Evolutionary conservation across 345 rosid species (phyloP).

Genomic region (Eucalyptus decipiens): DNA sequence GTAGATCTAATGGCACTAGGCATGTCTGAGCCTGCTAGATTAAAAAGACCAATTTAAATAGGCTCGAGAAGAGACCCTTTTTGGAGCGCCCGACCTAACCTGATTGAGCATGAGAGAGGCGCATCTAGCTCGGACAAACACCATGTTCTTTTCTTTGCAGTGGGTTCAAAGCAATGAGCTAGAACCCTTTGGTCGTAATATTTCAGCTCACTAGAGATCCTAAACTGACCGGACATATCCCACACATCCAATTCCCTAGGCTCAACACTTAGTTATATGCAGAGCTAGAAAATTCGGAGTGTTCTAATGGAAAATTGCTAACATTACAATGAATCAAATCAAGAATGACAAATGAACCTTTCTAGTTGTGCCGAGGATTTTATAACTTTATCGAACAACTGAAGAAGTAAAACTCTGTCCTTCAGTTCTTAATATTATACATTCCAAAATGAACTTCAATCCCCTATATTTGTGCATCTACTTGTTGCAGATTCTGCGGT

Average conservation of each 20-base stretch:
- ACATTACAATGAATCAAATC: background rate
- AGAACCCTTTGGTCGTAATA: too few relatives aligned
- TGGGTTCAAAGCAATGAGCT: too few relatives aligned
- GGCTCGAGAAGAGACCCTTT: background rate
- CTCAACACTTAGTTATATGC: background rate
- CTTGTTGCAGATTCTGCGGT: too few relatives aligned
- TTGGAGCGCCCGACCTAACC: background rate
- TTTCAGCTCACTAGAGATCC: background rate
- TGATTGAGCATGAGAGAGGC: background rate
- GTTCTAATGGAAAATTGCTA: background rate
- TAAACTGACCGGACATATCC: background rate
- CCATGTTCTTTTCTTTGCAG: too few relatives aligned
- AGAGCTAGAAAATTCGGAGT: background rate
- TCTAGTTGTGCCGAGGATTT: too few relatives aligned
- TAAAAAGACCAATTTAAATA: background rate
- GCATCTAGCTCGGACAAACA: too few relatives aligned
- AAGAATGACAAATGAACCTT: background rate
- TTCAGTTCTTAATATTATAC: too few relatives aligned
- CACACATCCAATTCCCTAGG: background rate
- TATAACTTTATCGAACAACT: too few relatives aligned
- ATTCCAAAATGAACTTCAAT: too few relatives aligned
- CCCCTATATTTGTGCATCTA: too few relatives aligned
- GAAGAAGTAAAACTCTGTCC: too few relatives aligned
- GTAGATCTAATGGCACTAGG: background rate
- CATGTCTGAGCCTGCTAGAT: background rate